phyloP scores from a whole-genome alignment of 1,284 basidiomycete genomes.

The Inonotus obliquus region DNA sequence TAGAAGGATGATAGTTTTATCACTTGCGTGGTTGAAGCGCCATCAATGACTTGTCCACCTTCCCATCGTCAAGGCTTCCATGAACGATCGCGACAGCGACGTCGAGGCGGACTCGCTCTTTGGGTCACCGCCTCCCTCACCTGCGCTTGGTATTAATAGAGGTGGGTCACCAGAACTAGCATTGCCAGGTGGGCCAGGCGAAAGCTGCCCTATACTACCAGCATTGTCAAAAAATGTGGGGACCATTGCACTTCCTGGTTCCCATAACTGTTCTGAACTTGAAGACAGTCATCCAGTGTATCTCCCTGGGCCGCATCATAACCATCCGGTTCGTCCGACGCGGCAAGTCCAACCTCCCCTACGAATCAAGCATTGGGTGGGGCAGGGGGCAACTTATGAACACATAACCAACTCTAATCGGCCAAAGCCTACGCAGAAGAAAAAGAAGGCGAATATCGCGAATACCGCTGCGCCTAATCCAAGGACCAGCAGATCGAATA shows the following conservation, averaged over 20 bases:
- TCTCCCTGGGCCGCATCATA: slow-evolving; percentile 39
- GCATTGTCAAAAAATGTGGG: slow-evolving; percentile 78
- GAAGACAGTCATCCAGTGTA: slow-evolving; percentile 69
- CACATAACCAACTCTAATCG: background rate
- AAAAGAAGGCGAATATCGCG: slow-evolving; percentile 30
- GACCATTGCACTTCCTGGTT: slow-evolving; percentile 94
- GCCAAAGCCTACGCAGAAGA: slow-evolving; percentile 23
- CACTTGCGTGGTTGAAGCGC: background rate
- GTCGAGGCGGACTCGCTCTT: slow-evolving; percentile 69
- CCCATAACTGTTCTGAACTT: slow-evolving; percentile 81
- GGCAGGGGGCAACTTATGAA: background rate
- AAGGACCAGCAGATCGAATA: slow-evolving; percentile 41
- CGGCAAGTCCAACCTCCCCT: slow-evolving; percentile 29
- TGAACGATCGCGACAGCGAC: slow-evolving; percentile 26
- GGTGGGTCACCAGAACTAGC: slow-evolving; percentile 69
- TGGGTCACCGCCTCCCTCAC: slow-evolving; percentile 71
- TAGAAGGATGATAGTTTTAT: background rate
- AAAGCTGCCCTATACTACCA: slow-evolving; percentile 37
- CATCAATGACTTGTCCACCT: slow-evolving; percentile 4
- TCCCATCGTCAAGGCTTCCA: slow-evolving; percentile 6
- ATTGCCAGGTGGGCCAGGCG: slow-evolving; percentile 43
- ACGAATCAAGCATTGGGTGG: background rate
- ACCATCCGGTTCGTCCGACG: slow-evolving; percentile 24
- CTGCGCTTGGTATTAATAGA: slow-evolving; percentile 36
- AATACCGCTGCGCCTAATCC: slow-evolving; percentile 31